These are phyloP conservation scores for Colletotrichum falcatum DNA, from an alignment of 2,329 filamentous ascomycete species.

Conservation along the genomic window DNA sequence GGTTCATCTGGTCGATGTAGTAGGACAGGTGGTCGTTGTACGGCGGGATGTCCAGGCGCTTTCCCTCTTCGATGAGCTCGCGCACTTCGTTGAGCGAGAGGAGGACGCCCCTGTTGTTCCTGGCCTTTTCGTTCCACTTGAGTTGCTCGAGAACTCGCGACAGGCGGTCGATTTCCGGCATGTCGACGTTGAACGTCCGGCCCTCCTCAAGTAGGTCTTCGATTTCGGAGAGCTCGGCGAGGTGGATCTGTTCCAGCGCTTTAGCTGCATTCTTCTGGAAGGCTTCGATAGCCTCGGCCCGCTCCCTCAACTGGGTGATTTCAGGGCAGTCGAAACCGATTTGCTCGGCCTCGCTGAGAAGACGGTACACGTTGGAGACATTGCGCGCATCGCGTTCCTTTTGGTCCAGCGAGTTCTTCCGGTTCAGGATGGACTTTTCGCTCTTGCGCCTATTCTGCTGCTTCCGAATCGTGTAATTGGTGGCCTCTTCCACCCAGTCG, in stretches of 20 bases:
- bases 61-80: conserved; percentile 81
- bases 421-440: conserved; percentile 85
- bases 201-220: conserved; percentile 93
- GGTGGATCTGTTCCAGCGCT: conserved; percentile 74
- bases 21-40: conserved; percentile 84
- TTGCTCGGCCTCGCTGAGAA: conserved; percentile 85
- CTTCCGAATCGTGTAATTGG: conserved; percentile 95
- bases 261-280: conserved; percentile 83
- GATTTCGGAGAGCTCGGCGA: conserved; percentile 77
- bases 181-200: conserved; percentile 89
- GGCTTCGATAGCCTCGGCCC: conserved; percentile 83
- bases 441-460: conserved; percentile 97
- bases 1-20: conserved; percentile 79
- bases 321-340: conserved; percentile 95
- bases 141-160: conserved; percentile 85
- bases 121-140: conserved; percentile 87
- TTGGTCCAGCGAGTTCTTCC: conserved; percentile 69
- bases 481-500: conserved; percentile 97
- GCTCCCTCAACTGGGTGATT: conserved; percentile 86
- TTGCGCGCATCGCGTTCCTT: conserved; percentile 92
- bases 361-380: conserved; percentile 86
- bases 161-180: conserved; percentile 86
- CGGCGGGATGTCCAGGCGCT: conserved; percentile 80
- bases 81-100: conserved; percentile 83
- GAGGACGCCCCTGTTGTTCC: conserved; percentile 70